Base-by-base conservation (phyloP, 1,284 basidiomycete species). In the Flammula alnicola region DNA sequence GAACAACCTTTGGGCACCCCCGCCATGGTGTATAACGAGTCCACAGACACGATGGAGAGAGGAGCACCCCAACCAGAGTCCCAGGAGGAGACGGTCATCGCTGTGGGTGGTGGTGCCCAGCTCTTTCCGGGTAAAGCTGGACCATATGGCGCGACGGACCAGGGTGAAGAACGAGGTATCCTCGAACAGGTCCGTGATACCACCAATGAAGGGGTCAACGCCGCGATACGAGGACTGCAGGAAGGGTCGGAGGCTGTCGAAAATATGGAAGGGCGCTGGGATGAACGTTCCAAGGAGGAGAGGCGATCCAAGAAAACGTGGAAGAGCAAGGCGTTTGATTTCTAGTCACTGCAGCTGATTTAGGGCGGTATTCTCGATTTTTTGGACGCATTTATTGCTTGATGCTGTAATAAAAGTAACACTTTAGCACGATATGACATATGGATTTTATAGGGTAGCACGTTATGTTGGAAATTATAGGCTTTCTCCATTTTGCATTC, bases 51-150 rank as follows among this genome's bases (percentile, higher is more conserved):
- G n/a, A 53, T 54, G 49, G 59, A 56, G 29, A 27, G 38, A 29
- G 44, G 48, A 3, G 35, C 43, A 36, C 31, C 53, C 12, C 41
- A 50, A n/a, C 44, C 49, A 5, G 47, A 56, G 10, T 30, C 35
- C 9, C 30, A 49, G 10, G 52, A 55, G 5, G 55, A 60, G 30
- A 57, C 54, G 1, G 47, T 56, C 5, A 38, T 66, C 14, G 60
- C 64, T 33, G 60, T 80, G 16, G 78, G 78, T 2, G 64, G 69
- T 12, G 75, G 72, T 11, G 62, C 76, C 4, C 78, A 80, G 56
- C 61, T 80, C n/a, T 69, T 80, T 49, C 70, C 73, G 0, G 69
- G 68, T 3, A 70, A 73, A 44, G 72, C 69, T 4, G 75, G 74
- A 5, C 69, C 75, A 2, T 67, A 72, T 47, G 65, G 56, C 45